phyloP scores from a whole-genome alignment of 2,329 filamentous ascomycete species.

The Botrytis elliptica region DNA sequence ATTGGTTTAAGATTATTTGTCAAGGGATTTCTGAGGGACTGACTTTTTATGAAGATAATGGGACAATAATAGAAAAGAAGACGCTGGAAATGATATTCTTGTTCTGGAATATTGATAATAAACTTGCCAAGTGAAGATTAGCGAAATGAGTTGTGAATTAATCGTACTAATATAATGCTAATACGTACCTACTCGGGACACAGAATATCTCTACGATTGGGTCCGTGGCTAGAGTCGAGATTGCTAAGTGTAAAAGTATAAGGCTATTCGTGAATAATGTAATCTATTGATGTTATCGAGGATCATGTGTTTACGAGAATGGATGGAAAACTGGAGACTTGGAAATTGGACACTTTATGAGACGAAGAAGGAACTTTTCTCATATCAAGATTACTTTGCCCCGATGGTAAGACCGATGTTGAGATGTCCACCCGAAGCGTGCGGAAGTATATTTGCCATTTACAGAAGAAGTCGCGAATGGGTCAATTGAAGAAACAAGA shows the following conservation, averaged over 20 bases:
- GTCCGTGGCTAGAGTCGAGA: neutral
- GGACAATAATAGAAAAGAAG: neutral
- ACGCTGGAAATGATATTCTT: neutral
- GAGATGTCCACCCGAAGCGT: neutral
- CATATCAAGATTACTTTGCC: accelerated
- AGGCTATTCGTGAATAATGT: neutral
- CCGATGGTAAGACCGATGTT: neutral
- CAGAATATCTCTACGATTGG: neutral
- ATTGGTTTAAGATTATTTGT: neutral
- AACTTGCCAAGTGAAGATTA: neutral
- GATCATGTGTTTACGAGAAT: neutral
- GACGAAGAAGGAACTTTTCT: neutral
- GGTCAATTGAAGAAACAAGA: neutral
- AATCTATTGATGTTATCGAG: neutral
- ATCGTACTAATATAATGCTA: neutral
- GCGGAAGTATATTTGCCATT: neutral
- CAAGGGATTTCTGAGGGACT: accelerated
- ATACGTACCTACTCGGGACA: neutral
- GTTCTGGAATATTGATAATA: neutral
- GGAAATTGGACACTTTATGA: accelerated
- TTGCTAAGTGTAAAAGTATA: neutral
- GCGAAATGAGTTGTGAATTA: neutral
- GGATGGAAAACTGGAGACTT: no score
- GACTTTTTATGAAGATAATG: neutral
- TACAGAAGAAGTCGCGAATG: neutral